Evolutionary conservation across 371 early-diverging fungal genomes (phyloP).

Genomic region (Smittium mucronatum): DNA sequence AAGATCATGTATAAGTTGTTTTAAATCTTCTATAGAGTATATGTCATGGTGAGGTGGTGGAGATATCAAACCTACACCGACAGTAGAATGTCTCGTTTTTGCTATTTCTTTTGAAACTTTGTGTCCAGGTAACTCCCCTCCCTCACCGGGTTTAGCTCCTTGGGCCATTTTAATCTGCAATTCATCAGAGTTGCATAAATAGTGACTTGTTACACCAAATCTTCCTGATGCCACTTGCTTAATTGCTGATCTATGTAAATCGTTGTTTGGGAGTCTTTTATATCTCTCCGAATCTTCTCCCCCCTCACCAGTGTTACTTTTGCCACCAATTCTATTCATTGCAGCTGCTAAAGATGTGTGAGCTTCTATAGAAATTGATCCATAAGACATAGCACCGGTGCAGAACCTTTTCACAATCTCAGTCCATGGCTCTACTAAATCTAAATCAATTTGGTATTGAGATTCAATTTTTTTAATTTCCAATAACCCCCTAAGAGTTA

Average conservation of each 20-base stretch:
- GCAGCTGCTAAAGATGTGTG: constrained; percentile 85
- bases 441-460: constrained; percentile 63
- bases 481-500: constrained; percentile 89
- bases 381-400: constrained; percentile 98
- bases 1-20: constrained; percentile 92
- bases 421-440: constrained; percentile 94
- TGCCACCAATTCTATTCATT: constrained; percentile 90
- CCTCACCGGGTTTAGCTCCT: constrained; percentile 97
- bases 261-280: constrained; percentile 46
- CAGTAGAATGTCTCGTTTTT: constrained; percentile 83
- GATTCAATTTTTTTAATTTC: constrained; percentile 63
- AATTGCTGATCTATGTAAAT: constrained; percentile 79
- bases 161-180: constrained; percentile 98
- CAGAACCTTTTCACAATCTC: constrained; percentile 87
- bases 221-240: constrained; percentile 96
- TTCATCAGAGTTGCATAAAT: constrained; percentile 86
- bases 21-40: constrained; percentile 93
- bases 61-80: constrained; percentile 87
- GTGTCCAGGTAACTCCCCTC: constrained; percentile 66
- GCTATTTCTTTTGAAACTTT: constrained; percentile 87
- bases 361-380: constrained; percentile 88
- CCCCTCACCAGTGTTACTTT: constrained; percentile 96
- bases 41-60: constrained; percentile 98
- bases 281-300: constrained; percentile 89
- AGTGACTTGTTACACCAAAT: constrained; percentile 91